A percentile compares a stretch with the other conserved stretches of the same genome.
These are phyloP conservation scores for Mycena galopus DNA, from an alignment of 768 basidiomycete species.

Conservation along the genomic window DNA sequence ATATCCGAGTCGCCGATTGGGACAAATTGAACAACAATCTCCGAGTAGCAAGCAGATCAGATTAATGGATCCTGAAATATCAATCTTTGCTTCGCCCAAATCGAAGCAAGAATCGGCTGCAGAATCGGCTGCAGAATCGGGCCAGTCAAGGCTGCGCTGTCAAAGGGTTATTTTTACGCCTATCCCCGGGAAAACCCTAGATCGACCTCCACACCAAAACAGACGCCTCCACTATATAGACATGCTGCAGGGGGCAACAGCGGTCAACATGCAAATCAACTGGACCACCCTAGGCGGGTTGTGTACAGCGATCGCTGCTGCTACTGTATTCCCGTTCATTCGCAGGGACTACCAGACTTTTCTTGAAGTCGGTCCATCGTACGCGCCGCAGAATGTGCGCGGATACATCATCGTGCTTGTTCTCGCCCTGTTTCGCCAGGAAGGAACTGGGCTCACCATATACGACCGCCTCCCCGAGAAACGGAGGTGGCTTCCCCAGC, in stretches of 20 bases:
- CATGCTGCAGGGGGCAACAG: neutral
- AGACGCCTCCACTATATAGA: neutral
- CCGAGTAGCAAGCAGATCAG: neutral
- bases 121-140: too few species aligned
- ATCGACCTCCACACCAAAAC: neutral
- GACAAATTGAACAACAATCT: neutral
- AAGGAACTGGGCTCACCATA: slow-evolving; percentile 16
- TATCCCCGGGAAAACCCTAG: neutral
- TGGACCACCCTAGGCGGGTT: neutral
- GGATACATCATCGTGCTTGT: slow-evolving; percentile 33
- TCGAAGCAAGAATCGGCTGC: neutral
- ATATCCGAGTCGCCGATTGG: too few species aligned
- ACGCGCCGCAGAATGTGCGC: slow-evolving; percentile 30
- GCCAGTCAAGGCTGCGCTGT: neutral
- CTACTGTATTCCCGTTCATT: slow-evolving; percentile 25
- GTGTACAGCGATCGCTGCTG: slow-evolving; percentile 17
- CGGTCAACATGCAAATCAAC: slow-evolving; percentile 6
- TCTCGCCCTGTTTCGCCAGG: slow-evolving; percentile 27
- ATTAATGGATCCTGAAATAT: neutral
- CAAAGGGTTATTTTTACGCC: neutral
- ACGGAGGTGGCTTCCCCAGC: slow-evolving; percentile 21
- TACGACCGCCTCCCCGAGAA: slow-evolving; percentile 33
- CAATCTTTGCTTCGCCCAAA: neutral
- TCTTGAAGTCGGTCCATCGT: slow-evolving; percentile 28
- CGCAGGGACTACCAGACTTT: slow-evolving; percentile 27